Conservation (phyloP, 1,284 basidiomycete genomes). For the Rhodofomes roseus region DNA sequence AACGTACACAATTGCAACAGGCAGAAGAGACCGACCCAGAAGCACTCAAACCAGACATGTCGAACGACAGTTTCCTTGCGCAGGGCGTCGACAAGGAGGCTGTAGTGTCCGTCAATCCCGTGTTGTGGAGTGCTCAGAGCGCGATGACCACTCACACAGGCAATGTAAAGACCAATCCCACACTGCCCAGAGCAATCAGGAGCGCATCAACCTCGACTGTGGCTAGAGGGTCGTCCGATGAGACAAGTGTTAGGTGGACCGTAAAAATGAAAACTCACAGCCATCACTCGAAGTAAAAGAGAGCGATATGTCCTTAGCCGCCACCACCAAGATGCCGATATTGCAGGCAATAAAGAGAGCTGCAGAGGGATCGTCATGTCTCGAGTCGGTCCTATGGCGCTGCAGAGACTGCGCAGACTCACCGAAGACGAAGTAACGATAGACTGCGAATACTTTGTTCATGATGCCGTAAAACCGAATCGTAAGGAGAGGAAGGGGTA, state of each 20-base stretch:
- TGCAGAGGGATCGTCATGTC: constrained; percentile 24
- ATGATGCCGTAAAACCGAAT: constrained; percentile 19
- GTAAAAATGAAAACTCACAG: constrained; percentile 31
- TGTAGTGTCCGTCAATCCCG: constrained; percentile 23
- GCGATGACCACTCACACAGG: constrained; percentile 43
- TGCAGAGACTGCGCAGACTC: constrained; percentile 6
- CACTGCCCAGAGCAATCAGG: constrained; percentile 58
- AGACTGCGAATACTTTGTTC: constrained; percentile 24
- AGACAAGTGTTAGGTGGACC: not conserved
- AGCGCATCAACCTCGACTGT: constrained; percentile 54
- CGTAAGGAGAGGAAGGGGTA: constrained; percentile 19
- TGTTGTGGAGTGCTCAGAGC: not conserved
- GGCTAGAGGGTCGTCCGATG: not conserved
- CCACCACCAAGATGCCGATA: constrained; percentile 60
- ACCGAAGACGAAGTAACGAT: constrained; percentile 32
- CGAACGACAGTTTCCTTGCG: constrained; percentile 47
- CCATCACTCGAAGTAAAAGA: constrained; percentile 24
- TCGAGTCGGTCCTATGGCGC: not conserved
- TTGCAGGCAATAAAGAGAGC: constrained; percentile 61
- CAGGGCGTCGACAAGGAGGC: constrained; percentile 59
- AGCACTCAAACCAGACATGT: constrained; percentile 68
- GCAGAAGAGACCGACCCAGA: constrained; percentile 59
- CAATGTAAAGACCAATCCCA: constrained; percentile 55
- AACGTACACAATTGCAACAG: constrained; percentile 57
- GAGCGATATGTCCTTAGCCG: constrained; percentile 67